phyloP scores from a whole-genome alignment of 345 rosid genomes.

The Nasturtium officinale region DNA sequence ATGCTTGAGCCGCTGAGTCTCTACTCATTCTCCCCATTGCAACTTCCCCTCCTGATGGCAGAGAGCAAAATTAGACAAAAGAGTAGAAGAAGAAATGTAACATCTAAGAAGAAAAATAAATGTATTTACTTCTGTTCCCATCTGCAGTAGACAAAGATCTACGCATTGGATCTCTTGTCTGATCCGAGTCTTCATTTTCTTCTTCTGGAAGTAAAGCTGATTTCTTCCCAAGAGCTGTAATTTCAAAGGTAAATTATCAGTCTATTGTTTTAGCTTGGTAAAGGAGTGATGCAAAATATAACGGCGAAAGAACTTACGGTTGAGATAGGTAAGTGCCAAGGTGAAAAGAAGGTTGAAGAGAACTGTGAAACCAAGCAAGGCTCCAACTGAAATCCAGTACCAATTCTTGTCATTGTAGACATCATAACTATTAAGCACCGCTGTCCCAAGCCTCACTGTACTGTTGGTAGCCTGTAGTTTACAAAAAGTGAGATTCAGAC shows the following conservation, averaged over 20 bases:
- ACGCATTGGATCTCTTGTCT: slow-evolving; percentile 32
- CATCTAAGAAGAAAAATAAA: slow-evolving; percentile 4
- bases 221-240: slow-evolving; percentile 67
- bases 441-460: slow-evolving; percentile 52
- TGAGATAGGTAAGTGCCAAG: slow-evolving; percentile 60
- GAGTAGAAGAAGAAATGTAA: not conserved
- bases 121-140: slow-evolving; percentile 44
- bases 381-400: slow-evolving; percentile 81
- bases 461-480: slow-evolving; percentile 51
- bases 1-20: slow-evolving; percentile 39
- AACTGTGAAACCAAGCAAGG: slow-evolving; percentile 64
- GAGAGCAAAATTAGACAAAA: slow-evolving; percentile 15
- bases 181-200: slow-evolving; percentile 38
- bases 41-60: slow-evolving; percentile 56
- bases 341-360: slow-evolving; percentile 82
- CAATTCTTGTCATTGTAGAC: slow-evolving; percentile 57
- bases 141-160: slow-evolving; percentile 48
- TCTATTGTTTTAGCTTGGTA: not conserved
- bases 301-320: slow-evolving; percentile 53
- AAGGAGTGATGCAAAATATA: not conserved
- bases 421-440: slow-evolving; percentile 56
- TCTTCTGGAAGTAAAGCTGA: slow-evolving; percentile 67
- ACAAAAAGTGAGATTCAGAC: not conserved
- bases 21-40: slow-evolving; percentile 44
- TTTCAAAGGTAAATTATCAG: not conserved